These are phyloP conservation scores for Pythium plurisporium DNA, from an alignment of 352 stramenopile genomes.

Conservation along the genomic window DNA sequence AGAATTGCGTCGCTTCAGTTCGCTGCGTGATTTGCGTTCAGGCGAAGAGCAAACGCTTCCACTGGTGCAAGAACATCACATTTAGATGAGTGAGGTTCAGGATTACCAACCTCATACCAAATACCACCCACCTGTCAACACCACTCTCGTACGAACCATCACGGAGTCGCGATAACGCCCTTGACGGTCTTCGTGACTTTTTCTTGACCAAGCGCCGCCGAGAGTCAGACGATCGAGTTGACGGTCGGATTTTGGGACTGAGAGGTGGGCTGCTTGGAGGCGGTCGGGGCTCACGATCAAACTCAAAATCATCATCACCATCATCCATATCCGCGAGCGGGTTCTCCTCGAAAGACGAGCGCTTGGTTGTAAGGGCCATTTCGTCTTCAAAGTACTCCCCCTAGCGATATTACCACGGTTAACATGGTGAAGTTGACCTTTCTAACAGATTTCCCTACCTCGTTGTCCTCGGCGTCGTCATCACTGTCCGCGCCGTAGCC, in stretches of 20 bases:
- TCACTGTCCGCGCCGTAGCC: constrained; percentile 74
- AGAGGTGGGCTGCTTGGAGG: constrained; percentile 41
- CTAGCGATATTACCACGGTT: no score
- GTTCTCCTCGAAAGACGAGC: constrained; percentile 78
- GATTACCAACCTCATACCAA: background rate
- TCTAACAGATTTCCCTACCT: constrained; percentile 30
- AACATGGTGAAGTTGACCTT: no score
- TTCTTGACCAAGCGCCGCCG: constrained; percentile 47
- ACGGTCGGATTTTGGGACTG: constrained; percentile 49
- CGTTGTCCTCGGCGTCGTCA: constrained; percentile 82
- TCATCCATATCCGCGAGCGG: constrained; percentile 70
- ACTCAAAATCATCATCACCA: constrained; percentile 86
- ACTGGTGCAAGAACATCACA: constrained; percentile 4
- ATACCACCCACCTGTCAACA: constrained; percentile 57
- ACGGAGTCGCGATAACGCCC: constrained; percentile 47
- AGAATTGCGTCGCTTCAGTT: constrained; percentile 37
- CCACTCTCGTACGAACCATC: constrained; percentile 71
- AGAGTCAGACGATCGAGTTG: constrained; percentile 30
- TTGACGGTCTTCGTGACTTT: constrained; percentile 47
- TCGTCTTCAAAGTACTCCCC: constrained; percentile 80
- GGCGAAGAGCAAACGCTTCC: constrained; percentile 74
- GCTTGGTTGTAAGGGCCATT: constrained; percentile 46
- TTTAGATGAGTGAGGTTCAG: background rate
- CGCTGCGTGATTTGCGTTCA: constrained; percentile 50
- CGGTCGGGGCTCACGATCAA: constrained; percentile 64